These are phyloP conservation scores for Hirschfeldia incana DNA, from an alignment of 345 rosid genomes.

Conservation along the genomic window DNA sequence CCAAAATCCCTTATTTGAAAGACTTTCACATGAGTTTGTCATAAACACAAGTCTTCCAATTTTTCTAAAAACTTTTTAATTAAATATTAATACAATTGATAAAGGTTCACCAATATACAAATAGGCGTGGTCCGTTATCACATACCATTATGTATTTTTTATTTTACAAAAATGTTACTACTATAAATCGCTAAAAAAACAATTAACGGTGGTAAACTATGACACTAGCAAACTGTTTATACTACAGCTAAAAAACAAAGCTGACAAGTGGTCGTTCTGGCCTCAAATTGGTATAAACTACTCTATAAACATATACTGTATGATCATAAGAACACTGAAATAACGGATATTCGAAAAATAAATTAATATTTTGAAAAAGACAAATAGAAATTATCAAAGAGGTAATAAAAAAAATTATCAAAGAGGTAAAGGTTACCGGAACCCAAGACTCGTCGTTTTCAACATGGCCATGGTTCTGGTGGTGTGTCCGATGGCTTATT, in stretches of 20 bases:
- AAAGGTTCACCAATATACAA: too few species aligned
- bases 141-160: neutral
- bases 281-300: neutral
- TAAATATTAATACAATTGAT: too few species aligned
- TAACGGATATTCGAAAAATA: neutral
- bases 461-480: conserved; percentile 86
- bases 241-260: conserved; percentile 8
- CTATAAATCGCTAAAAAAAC: neutral
- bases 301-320: neutral
- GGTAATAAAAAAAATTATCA: neutral
- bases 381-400: neutral
- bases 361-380: neutral
- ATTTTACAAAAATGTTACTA: neutral
- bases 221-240: conserved; percentile 7
- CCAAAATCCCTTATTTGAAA: too few species aligned
- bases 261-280: neutral
- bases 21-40: too few species aligned
- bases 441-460: conserved; percentile 90
- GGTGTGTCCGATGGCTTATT: conserved; percentile 86
- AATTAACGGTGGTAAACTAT: neutral
- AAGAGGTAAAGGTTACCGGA: conserved; percentile 47
- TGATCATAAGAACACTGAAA: neutral
- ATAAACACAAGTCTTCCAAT: too few species aligned
- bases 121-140: too few species aligned
- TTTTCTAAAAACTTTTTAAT: too few species aligned